Evolutionary conservation across 805 yeast genomes (phyloP), one percentile per base, ranked within the genome.

Genomic region (Saccharomycopsis schoenii): DNA sequence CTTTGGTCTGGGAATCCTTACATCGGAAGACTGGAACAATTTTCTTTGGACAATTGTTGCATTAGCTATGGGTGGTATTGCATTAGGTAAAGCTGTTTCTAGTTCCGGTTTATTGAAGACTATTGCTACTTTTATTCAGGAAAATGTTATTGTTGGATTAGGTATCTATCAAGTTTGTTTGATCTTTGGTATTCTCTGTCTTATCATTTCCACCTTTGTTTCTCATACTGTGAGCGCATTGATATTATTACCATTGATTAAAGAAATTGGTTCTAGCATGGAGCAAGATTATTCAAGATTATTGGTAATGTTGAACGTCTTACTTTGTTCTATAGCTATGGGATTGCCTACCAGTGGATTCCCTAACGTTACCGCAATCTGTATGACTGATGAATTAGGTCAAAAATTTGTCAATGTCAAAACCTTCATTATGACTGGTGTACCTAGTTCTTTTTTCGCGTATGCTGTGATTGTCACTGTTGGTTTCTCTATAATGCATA

Each of bases 181-280:
- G 9, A 79, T 88, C 2, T 93, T 94, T 71, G 97, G 98, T 5
- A 73, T 87, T 17, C 80, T 92, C 65, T 86, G 90, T 54, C 75
- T 93, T 54, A 81, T 83, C 1, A 85, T 91, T 76, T 98, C 99
- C 0, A 92, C 98, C 0, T 93, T 93, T 74, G 96, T 93, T 12
- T 88, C 96, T n/a, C 99, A 93, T 71, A 94, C 98, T 0, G 99
- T 93, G 37, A 97, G 98, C 0, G 98, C 98, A 0, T 79, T 93
- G 71, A 94, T 93, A 62, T 83, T 93, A 58, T 83, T 93, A 55
- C 99, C 99, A 14, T 77, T 93, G 64, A 92, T 94, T 68, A 84
- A 88, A 19, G 94, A 92, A 68, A 86, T 93, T 61, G 99, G 98
- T 15, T 77, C 83, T 47, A 76, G 82, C 43, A 72, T 88, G 72